Evolutionary conservation across 106 monocot species (phyloP), one percentile per base, ranked within the genome.

Genomic region (Dendrobium huoshanense): DNA sequence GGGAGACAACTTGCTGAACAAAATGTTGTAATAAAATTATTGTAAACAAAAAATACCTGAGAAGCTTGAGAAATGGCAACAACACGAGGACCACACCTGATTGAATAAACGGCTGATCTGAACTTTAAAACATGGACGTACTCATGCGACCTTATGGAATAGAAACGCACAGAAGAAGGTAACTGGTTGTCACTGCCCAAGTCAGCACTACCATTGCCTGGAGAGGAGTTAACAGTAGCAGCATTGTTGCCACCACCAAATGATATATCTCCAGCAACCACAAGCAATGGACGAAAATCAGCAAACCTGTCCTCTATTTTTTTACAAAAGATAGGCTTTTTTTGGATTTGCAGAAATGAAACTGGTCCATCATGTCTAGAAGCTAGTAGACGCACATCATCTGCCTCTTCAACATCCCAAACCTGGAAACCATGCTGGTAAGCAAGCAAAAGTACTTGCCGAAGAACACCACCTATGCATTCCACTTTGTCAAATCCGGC

Each of bases 381-480:
- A 42, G 75, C 88, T 37, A 91, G 44, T 78, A 83, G 86, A 2
- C 83, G 84, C 55, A 91, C 88, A 88, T 91, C 87, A 85, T 93
- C 87, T 72, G 91, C 89, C 67, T 91, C 86, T 82, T 96, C 93
- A 74, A 96, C 91, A 88, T 96, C 95, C 95, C 95, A 96, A 54
- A 96, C 88, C 79, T 96, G 91, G 65, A 96, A 96, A 42, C 95
- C 95, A 84, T 91, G 89, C 40, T 82, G 85, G 83, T 91, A 96
- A 77, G 85, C 91, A 41, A 96, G 31, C 82, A 96, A 61, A 42
- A 96, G 85, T 80, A 93, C 89, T 85, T 88, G 87, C 27, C 91
- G 91, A 43, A 72, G 75, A 41, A 67, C 47, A 41, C 82, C 85
- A 51, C 77, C 82, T 17, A 81, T 83, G 72, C 79, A 80, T 79